These are phyloP conservation scores for Neonectria sp. DNA, from an alignment of 2,329 filamentous ascomycete species.

Conservation along the genomic window DNA sequence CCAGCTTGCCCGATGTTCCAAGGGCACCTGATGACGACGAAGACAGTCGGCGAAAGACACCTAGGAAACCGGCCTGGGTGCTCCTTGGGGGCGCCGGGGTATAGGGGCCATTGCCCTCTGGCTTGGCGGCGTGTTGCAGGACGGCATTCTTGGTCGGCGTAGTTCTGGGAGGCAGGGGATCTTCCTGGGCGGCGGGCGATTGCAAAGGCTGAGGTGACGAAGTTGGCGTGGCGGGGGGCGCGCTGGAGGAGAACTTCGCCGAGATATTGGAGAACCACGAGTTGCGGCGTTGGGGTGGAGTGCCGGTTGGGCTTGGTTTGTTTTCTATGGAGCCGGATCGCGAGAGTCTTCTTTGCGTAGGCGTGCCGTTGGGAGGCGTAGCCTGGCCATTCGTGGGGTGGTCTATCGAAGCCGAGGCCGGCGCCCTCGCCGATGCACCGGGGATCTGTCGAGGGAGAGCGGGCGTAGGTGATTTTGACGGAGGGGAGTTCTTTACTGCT, in stretches of 20 bases:
- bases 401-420: conserved; percentile 43
- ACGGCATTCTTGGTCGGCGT: conserved; percentile 71
- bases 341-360: conserved; percentile 45
- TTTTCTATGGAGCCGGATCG: conserved; percentile 57
- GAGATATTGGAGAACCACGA: conserved; percentile 97
- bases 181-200: conserved; percentile 48
- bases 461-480: conserved; percentile 46
- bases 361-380: conserved; percentile 44
- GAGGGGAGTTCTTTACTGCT: conserved; percentile 48
- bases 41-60: conserved; percentile 86
- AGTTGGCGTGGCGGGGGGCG: conserved; percentile 50
- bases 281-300: conserved; percentile 70
- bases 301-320: conserved; percentile 48
- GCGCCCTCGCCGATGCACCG: conserved; percentile 47
- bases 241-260: conserved; percentile 82
- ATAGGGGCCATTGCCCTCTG: conserved; percentile 76
- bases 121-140: conserved; percentile 69
- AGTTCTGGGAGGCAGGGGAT: conserved; percentile 64
- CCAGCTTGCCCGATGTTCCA: conserved; percentile 47
- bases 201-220: conserved; percentile 50
- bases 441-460: conserved; percentile 53
- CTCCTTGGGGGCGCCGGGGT: conserved; percentile 81
- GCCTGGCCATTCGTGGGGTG: conserved; percentile 43
- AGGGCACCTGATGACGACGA: conserved; percentile 68
- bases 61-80: conserved; percentile 80